Base-by-base conservation (phyloP, 768 basidiomycete genomes). In the Termitomyces sp. region DNA sequence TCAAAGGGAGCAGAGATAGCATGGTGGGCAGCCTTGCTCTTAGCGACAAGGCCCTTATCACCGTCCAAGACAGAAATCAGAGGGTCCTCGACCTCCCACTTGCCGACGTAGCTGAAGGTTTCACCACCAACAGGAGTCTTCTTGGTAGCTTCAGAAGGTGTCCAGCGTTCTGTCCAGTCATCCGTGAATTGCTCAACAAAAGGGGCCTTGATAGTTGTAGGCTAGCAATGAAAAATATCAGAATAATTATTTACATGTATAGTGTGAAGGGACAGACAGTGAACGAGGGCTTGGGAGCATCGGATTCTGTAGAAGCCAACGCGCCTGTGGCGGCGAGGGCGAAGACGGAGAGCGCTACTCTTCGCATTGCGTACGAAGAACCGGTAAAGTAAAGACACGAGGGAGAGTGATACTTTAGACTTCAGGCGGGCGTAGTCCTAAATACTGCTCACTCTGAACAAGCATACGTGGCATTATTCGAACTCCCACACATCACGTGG, bases 161-260 rank as follows among this genome's bases (percentile, higher is more conserved):
- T 93, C 96, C 97, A 99, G 54, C 95, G 89, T 59, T 88, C 79
- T 12, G 85, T 66, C 87, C 93, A 96, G 73, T 90, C 88, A 47
- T 87, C 84, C 17, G 87, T 90, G 80, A 98, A 99, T 71, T 99
- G 97, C 71, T 99, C 97, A 61, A 99, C 65, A 77, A 98, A 98
- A 41, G 91, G 86, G 6, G 88, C 93, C 65, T 86, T 85, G 74
- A 97, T 76, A 53, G 76, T 70, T 49, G 93, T 88, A 49, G 84
- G 74, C 93, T 96, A 51, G 59, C 1, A 32, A 40, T 19, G 37
- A 48, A 51, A 46, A 51, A 49, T 32, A 60, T 62, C 24, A 58
- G 59, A n/a, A 58, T 60, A 40, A 37, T 55, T 45, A 55, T 53
- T 46, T 53, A 43, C 56, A 45, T 56, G 48, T 38, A 21, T 45